Evolutionary conservation across 768 basidiomycete genomes (phyloP).

Genomic region (Boletales sp.): DNA sequence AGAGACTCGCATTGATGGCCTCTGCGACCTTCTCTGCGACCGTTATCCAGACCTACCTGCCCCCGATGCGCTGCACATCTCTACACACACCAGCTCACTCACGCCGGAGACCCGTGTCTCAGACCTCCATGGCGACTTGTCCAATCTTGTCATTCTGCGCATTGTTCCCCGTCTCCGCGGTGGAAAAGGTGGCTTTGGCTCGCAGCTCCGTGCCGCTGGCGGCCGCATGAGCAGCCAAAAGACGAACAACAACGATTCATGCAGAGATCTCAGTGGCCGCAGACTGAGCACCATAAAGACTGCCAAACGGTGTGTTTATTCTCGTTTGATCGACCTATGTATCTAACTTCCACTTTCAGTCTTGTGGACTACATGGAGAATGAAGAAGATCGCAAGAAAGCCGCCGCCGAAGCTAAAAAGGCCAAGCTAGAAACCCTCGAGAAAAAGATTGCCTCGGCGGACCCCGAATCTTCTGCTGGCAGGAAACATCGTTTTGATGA

Average conservation of each 20-base stretch:
- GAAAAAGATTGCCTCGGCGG: slow-evolving; percentile 53
- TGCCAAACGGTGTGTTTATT: slow-evolving; percentile 75
- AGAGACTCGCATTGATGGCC: slow-evolving; percentile 36
- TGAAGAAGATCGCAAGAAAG: slow-evolving; percentile 78
- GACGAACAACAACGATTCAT: slow-evolving; percentile 93
- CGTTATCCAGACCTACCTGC: slow-evolving; percentile 48
- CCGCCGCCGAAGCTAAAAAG: slow-evolving; percentile 70
- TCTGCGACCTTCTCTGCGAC: slow-evolving; percentile 42
- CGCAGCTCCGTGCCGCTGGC: slow-evolving; percentile 93
- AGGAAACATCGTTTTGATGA: slow-evolving; percentile 92
- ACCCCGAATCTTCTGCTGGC: slow-evolving; percentile 52
- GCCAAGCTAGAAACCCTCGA: slow-evolving; percentile 85
- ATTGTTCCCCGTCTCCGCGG: slow-evolving; percentile 75
- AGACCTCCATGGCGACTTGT: slow-evolving; percentile 29
- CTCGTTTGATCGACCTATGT: background rate
- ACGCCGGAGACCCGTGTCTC: slow-evolving; percentile 33
- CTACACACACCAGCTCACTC: slow-evolving; percentile 35
- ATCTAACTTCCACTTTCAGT: slow-evolving; percentile 36
- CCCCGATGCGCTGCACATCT: slow-evolving; percentile 39
- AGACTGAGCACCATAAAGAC: slow-evolving; percentile 93
- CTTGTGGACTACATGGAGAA: slow-evolving; percentile 82
- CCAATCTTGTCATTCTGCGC: slow-evolving; percentile 58
- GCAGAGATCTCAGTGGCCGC: slow-evolving; percentile 87
- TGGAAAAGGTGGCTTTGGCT: slow-evolving; percentile 97
- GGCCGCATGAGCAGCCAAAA: slow-evolving; percentile 97